Conservation (phyloP, 1,139 yeast species). For the Taiozyma sp. region DNA sequence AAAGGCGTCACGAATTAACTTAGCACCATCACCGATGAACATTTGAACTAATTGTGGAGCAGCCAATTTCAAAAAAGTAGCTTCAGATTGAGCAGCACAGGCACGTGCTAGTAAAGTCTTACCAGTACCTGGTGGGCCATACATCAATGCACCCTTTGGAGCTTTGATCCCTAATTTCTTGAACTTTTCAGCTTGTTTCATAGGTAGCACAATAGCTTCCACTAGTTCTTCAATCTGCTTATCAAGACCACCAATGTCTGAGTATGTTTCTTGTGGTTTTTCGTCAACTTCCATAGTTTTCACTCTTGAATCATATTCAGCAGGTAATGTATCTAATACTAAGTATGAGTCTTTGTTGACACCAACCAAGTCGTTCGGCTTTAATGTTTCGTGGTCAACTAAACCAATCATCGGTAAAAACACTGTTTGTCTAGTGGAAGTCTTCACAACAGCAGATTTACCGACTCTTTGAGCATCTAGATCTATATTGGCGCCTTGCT, state of each 20-base stretch:
- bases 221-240: slow-evolving; percentile 97
- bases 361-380: slow-evolving; percentile 96
- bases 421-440: slow-evolving; percentile 96
- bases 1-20: slow-evolving; percentile 95
- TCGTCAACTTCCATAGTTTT: slow-evolving; percentile 99
- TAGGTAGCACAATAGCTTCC: slow-evolving; percentile 96
- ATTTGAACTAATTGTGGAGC: slow-evolving; percentile 98
- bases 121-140: slow-evolving; percentile 99
- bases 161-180: slow-evolving; percentile 90
- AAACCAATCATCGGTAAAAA: slow-evolving; percentile 93
- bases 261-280: slow-evolving; percentile 94
- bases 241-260: slow-evolving; percentile 97
- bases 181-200: slow-evolving; percentile 98
- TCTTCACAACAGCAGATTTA: slow-evolving; percentile 96
- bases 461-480: slow-evolving; percentile 89
- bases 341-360: slow-evolving; percentile 96
- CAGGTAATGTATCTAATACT: slow-evolving; percentile 90
- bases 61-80: slow-evolving; percentile 94
- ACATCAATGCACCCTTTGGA: slow-evolving; percentile 98
- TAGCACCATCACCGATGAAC: slow-evolving; percentile 99
- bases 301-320: slow-evolving; percentile 95
- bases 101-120: slow-evolving; percentile 96
- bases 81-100: slow-evolving; percentile 98
- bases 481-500: slow-evolving; percentile 93
- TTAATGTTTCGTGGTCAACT: slow-evolving; percentile 81